Evolutionary conservation across 2,329 filamentous ascomycete species (phyloP).

Genomic region (Huntiella moniliformis): DNA sequence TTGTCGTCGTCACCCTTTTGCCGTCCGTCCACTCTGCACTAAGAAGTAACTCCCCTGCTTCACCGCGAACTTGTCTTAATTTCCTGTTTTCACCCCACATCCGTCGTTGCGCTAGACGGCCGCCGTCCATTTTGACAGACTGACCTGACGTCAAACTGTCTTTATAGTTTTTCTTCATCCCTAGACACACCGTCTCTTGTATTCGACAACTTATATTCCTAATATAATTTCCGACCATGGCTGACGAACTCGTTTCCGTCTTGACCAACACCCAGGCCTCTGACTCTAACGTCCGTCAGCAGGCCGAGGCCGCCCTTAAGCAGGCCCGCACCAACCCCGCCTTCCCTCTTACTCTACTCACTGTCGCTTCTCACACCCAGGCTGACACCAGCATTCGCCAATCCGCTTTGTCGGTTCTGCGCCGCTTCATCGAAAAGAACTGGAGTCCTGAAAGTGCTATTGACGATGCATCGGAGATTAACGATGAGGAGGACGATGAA

Average conservation of each 20-base stretch:
- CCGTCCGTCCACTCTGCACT: no score
- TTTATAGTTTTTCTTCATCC: no score
- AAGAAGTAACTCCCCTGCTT: no score
- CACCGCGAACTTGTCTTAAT: no score
- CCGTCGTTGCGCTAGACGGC: no score
- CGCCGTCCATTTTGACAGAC: no score
- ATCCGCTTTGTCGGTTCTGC: slow-evolving; percentile 59
- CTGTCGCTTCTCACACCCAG: slow-evolving; percentile 59
- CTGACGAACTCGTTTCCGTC: slow-evolving; percentile 78
- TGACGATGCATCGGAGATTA: slow-evolving; percentile 38
- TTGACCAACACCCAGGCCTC: slow-evolving; percentile 71
- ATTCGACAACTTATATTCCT: neutral
- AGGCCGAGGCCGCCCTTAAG: slow-evolving; percentile 69
- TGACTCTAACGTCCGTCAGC: slow-evolving; percentile 57
- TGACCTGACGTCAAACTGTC: no score
- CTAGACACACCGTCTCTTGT: neutral
- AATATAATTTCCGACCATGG: slow-evolving; percentile 36
- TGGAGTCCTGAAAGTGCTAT: slow-evolving; percentile 67
- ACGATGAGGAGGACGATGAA: slow-evolving; percentile 39
- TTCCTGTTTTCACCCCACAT: no score
- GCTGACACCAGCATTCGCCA: slow-evolving; percentile 63
- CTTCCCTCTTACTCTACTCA: slow-evolving; percentile 62
- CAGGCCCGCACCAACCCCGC: slow-evolving; percentile 48
- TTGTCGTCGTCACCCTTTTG: no score
- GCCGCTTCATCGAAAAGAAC: slow-evolving; percentile 64